These are phyloP conservation scores for Phlyctochytrium arcticum DNA, from an alignment of 192 early-diverging fungal species.

Conservation along the genomic window DNA sequence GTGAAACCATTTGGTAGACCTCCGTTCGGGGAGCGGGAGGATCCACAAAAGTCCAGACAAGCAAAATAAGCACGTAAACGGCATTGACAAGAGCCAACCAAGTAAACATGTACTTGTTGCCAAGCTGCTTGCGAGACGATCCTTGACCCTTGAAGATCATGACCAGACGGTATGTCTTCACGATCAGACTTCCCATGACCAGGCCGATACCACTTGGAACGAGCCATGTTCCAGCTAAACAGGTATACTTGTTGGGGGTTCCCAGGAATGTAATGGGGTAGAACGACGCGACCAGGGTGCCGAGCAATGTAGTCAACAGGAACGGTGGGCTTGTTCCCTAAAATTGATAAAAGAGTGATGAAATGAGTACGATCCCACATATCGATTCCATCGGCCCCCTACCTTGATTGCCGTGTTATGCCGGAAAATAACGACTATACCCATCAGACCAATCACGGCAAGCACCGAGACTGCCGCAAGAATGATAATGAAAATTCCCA, in stretches of 20 bases:
- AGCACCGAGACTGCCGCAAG: neutral
- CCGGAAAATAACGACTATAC: neutral
- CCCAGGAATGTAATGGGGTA: slow-evolving; percentile 14
- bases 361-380: too few relatives aligned
- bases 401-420: slow-evolving; percentile 4
- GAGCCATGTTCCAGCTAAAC: slow-evolving; percentile 3
- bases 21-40: neutral
- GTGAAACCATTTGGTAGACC: neutral
- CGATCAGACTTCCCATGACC: slow-evolving; percentile 9
- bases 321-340: neutral
- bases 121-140: neutral
- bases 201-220: neutral
- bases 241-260: neutral
- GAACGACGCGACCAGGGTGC: neutral
- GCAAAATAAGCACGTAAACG: slow-evolving; percentile 4
- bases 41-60: slow-evolving; percentile 6
- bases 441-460: neutral
- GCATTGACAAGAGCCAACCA: neutral
- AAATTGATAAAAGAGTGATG: neutral
- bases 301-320: neutral
- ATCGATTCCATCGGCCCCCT: neutral
- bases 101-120: slow-evolving; percentile 8
- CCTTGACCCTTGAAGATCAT: slow-evolving; percentile 15
- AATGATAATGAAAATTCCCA: slow-evolving; percentile 2
- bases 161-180: slow-evolving; percentile 15